phyloP scores from a whole-genome alignment of 768 basidiomycete species.

The Rhodocollybia butyracea region DNA sequence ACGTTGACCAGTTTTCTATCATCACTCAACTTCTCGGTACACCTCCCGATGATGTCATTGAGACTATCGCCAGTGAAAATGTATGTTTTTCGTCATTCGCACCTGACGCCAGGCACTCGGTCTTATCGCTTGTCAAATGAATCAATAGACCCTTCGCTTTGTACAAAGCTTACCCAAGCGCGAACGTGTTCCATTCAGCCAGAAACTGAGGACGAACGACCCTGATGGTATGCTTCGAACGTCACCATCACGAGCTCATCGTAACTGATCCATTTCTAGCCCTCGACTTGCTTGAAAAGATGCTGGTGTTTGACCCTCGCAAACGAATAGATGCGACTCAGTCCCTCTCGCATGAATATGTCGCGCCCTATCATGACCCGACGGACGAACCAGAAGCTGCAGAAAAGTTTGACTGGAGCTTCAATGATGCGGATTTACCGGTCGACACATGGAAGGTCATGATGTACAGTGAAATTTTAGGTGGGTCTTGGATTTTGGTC shows the following conservation, averaged over 20 bases:
- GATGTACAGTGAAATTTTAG: conserved; percentile 99
- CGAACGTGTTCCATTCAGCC: conserved; percentile 90
- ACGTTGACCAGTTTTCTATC: conserved; percentile 99
- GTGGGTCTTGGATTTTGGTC: conserved; percentile 40
- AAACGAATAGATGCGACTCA: conserved; percentile 94
- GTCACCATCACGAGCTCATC: neutral
- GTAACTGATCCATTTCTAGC: conserved; percentile 42
- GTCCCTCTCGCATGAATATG: conserved; percentile 90
- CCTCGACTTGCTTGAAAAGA: conserved; percentile 93
- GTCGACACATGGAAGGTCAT: conserved; percentile 99
- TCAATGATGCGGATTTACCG: conserved; percentile 98
- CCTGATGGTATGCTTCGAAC: conserved; percentile 79
- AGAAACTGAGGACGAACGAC: conserved; percentile 88
- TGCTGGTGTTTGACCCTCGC: conserved; percentile 98
- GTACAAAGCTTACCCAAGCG: conserved; percentile 98
- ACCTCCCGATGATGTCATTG: conserved; percentile 99
- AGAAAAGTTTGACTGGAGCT: conserved; percentile 98
- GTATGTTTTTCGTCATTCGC: conserved; percentile 40
- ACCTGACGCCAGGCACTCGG: neutral
- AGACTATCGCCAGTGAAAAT: conserved; percentile 97
- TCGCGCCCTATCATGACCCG: conserved; percentile 96
- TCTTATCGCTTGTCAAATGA: conserved; percentile 1
- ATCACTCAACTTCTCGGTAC: conserved; percentile 98
- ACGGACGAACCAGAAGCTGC: conserved; percentile 93
- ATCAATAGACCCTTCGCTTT: conserved; percentile 84